A percentile compares a stretch with the other conserved stretches of the same genome.
phyloP scores from a whole-genome alignment of 805 yeast genomes.

The Hanseniaspora lachancei region DNA sequence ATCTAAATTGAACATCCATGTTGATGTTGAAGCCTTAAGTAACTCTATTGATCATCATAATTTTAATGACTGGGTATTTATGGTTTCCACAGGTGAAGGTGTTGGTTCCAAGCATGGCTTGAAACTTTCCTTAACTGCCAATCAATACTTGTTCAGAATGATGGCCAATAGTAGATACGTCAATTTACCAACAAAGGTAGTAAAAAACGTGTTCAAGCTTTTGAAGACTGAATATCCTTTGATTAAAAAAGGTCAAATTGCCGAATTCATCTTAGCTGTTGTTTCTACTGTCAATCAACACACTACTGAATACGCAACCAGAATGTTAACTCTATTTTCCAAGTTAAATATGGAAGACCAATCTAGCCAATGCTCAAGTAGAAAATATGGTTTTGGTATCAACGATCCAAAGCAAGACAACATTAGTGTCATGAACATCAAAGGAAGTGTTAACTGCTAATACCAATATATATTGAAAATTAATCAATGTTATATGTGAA shows the following conservation, averaged over 20 bases:
- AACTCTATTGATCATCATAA: neutral
- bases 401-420: conserved; percentile 4
- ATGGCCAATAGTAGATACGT: conserved; percentile 7
- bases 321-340: neutral
- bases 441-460: neutral
- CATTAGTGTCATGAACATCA: neutral
- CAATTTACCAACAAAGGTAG: neutral
- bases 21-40: neutral
- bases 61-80: neutral
- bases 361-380: neutral
- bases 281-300: neutral
- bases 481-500: no score
- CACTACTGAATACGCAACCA: neutral
- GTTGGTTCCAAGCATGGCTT: neutral
- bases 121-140: neutral
- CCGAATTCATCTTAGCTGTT: neutral
- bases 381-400: neutral
- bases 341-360: neutral
- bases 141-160: neutral
- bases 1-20: neutral
- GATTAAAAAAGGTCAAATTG: neutral
- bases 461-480: no score
- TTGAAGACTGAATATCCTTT: neutral
- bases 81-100: neutral
- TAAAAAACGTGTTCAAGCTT: neutral